Percentiles rank a stretch among this genome's conserved stretches.
Conservation (phyloP, 2,329 filamentous ascomycete genomes). For the Colletotrichum lindemuthianum region DNA sequence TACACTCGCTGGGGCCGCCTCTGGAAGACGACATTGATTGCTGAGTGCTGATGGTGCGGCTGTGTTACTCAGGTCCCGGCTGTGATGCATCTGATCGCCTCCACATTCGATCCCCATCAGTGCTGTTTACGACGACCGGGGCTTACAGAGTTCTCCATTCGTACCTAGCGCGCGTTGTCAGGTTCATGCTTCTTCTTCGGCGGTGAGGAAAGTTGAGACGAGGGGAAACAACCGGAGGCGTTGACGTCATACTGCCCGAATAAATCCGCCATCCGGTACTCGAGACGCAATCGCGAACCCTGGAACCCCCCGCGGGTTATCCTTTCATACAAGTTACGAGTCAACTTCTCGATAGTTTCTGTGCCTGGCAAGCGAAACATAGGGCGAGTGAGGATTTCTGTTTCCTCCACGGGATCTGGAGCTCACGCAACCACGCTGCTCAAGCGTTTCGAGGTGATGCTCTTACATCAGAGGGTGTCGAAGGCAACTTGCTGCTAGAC, state of each 20-base stretch:
- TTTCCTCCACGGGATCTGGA: background rate
- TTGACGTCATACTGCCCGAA: conserved; percentile 11
- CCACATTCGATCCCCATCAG: no score
- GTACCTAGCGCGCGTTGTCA: background rate
- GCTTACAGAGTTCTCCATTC: background rate
- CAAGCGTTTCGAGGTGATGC: conserved; percentile 24
- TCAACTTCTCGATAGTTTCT: background rate
- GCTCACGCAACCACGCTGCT: background rate
- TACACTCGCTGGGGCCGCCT: no score
- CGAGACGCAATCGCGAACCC: background rate
- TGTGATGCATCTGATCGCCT: no score
- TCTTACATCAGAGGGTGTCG: conserved; percentile 7
- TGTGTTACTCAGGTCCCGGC: no score
- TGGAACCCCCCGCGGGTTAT: background rate
- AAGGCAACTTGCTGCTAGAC: conserved; percentile 9
- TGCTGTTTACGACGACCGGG: no score
- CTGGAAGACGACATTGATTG: no score
- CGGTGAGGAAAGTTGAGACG: conserved; percentile 1
- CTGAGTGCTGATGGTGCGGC: no score
- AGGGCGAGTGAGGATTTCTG: no score
- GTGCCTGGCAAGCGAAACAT: no score
- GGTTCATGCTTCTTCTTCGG: background rate
- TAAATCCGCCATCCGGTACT: background rate
- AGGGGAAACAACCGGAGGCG: conserved; percentile 2
- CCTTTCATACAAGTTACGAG: conserved; percentile 1